A percentile compares a stretch with the other conserved stretches of the same genome.
phyloP scores from a whole-genome alignment of 108 stramenopile species.

The Conticribra guillardii region DNA sequence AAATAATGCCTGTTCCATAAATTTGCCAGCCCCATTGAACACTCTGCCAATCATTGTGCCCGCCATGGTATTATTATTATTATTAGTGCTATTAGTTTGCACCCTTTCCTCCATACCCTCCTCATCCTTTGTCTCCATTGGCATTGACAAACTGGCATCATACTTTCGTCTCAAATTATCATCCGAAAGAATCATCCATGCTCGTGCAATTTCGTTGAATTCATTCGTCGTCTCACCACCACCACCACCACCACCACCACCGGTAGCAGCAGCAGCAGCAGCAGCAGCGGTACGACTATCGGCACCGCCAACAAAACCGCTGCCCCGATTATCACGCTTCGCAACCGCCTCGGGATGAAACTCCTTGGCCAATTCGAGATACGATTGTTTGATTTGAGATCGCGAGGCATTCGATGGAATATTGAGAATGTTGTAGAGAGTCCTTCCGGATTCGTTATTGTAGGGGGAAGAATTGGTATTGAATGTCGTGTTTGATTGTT shows the following conservation, averaged over 20 bases:
- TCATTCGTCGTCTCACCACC: background rate
- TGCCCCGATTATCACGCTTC: no score
- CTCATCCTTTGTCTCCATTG: background rate
- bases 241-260: conserved; percentile 9
- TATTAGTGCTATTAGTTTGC: background rate
- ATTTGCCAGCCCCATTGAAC: background rate
- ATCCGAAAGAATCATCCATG: conserved; percentile 47
- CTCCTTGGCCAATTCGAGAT: conserved; percentile 15
- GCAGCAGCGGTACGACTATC: background rate
- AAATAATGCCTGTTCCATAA: background rate
- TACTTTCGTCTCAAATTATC: conserved; percentile 26
- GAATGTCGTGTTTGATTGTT: background rate
- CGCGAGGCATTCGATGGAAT: conserved; percentile 36
- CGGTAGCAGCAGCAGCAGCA: no score
- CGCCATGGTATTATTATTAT: background rate
- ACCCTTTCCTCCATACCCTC: conserved; percentile 2
- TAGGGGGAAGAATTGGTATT: background rate
- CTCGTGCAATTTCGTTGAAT: conserved; percentile 46
- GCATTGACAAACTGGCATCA: conserved; percentile 22
- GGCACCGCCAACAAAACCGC: no score
- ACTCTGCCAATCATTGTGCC: background rate
- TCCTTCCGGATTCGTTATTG: background rate
- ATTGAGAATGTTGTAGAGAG: conserved; percentile 35
- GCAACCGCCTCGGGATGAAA: conserved; percentile 28
- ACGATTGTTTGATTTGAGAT: conserved; percentile 37